Base-by-base conservation (phyloP, 371 early-diverging fungal genomes). In the Mucor racemosus region DNA sequence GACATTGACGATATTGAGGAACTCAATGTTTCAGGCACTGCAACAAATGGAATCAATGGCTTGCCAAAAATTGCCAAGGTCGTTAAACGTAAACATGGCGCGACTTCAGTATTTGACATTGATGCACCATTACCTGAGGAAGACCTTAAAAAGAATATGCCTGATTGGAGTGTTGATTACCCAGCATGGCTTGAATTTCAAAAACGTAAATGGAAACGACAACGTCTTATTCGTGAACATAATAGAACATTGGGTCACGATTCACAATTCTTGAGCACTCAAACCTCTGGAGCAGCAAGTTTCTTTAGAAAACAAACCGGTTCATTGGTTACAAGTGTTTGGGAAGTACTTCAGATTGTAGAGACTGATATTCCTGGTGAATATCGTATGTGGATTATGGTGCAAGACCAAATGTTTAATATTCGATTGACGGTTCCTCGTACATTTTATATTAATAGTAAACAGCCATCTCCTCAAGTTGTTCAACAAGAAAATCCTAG, bases 311-410 rank as follows among this genome's bases (percentile, higher is more conserved):
- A 79, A 26, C 90, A 90, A 58, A 86, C 85, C 0, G 85, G 86
- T 3, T 84, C 88, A 0, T 65, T 85, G 11, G 66, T 88, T 14
- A 76, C 80, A 1, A 81, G 86, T 44, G 59, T 84, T 2, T 95
- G 96, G 95, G 89, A 97, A 62, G 79, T 99, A 7, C 50, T 99
- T 17, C 95, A 95, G 67, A 89, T 97, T 50, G 85, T 81, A 14
- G 92, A 91, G 53, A 93, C 91, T 0, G 95, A 95, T 38, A 82
- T 76, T 4, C 91, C 94, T 4, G 98, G 98, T 26, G 90, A 93
- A 71, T 92, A 93, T 62, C 80, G 82, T 7, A 81, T 96, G 44
- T 99, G 96, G 96, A 87, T 91, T 15, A 65, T 92, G 33, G 83
- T 93, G 14, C 87, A 91, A 58, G 86, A 84, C 31, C 81, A 86